Percentiles rank a stretch among this genome's conserved stretches.
phyloP scores from a whole-genome alignment of 2,329 filamentous ascomycete species.

The Sporothrix schenckii region DNA sequence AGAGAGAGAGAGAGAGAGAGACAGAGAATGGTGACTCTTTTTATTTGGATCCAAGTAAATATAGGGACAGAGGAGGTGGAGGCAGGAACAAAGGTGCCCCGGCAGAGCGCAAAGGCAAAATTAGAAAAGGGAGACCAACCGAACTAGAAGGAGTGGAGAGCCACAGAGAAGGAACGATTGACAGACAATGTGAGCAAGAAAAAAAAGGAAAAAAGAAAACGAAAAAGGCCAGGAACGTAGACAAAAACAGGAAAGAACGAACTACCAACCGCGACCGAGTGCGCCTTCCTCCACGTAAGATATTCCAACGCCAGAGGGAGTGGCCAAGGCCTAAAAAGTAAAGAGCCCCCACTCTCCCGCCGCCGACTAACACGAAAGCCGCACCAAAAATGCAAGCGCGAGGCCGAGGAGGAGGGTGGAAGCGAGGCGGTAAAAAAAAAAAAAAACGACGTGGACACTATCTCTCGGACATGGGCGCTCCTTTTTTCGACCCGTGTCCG shows the following conservation, averaged over 20 bases:
- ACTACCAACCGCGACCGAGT: background rate
- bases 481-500: constrained; percentile 1
- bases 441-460: background rate
- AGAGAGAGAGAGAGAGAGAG: background rate
- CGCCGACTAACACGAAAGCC: constrained; percentile 19
- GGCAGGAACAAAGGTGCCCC: background rate
- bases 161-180: background rate
- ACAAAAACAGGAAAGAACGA: constrained; percentile 11
- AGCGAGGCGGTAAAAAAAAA: too few species aligned
- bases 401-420: background rate
- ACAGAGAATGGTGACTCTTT: constrained; percentile 1
- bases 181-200: background rate
- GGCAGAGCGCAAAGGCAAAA: constrained; percentile 18
- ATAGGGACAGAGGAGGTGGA: background rate
- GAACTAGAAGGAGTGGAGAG: constrained; percentile 15
- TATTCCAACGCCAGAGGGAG: background rate
- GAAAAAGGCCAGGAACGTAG: background rate
- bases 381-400: constrained; percentile 1
- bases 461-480: background rate
- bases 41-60: constrained; percentile 2
- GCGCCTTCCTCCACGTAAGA: background rate
- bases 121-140: background rate
- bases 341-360: background rate
- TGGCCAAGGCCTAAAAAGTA: background rate
- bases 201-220: background rate